Evolutionary conservation across 129 eudicot genomes (phyloP), one percentile per base, ranked within the genome.

Genomic region (Lactuca saligna): DNA sequence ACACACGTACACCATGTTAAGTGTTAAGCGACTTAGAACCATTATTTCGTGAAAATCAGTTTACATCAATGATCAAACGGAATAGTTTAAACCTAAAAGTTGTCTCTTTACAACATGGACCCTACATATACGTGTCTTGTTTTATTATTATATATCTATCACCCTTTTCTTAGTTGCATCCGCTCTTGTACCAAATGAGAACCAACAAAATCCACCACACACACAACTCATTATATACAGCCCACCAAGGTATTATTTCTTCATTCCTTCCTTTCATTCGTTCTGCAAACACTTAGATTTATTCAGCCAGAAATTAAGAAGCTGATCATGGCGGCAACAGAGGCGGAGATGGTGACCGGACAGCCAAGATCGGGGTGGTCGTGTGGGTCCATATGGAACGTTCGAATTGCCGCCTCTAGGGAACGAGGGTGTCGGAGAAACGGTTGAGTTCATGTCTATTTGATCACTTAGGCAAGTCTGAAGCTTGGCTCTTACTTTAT

Each of bases 401-500:
- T 68, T 48, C 62, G 80, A 33, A 61, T 69, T 14, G 75, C 75
- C 4, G 59, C 80, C 60, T 76, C 80, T 15, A 70, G 80, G 44
- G 80, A 76, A 62, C 59, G 8, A 61, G 7, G 15, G 16, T 5
- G n/a, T 4, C 12, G 41, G 65, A 54, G 50, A 51, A 61, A 39
- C 46, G 17, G 31, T 69, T 76, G 62, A 76, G 54, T 76, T 69
- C 60, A 54, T 76, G 75, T 76, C 81, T 76, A 69, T 69, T 75
- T 76, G 71, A 69, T 76, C 81, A 68, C 70, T 76, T 76, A 76
- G 81, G 81, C 81, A 76, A 76, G 81, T 76, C 75, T 76, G 75
- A 76, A 69, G 71, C 81, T 76, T 76, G 81, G 81, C 81, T 76
- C 53, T 75, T 75, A 74, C 66, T 75, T 60, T 38, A 68, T 60